Evolutionary conservation across 768 basidiomycete species (phyloP).

Genomic region (Porpolomopsis calyptriformis): DNA sequence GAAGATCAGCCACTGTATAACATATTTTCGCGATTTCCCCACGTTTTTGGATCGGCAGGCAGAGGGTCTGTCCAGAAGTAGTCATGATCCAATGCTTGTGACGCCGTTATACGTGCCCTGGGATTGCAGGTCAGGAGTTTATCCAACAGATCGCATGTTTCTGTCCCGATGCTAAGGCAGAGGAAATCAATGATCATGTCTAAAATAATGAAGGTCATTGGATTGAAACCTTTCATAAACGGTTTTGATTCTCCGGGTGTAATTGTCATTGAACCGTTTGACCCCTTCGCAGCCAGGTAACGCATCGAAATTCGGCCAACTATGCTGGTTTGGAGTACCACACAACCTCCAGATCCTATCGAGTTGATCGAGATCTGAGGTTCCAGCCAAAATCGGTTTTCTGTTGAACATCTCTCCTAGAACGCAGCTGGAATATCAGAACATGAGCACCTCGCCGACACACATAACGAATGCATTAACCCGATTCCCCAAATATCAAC

Average conservation of each 20-base stretch:
- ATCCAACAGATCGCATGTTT: conserved; percentile 76
- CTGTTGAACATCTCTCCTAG: conserved; percentile 94
- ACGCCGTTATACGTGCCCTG: conserved; percentile 69
- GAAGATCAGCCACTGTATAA: conserved; percentile 3
- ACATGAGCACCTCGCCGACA: neutral
- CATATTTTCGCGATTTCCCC: conserved; percentile 13
- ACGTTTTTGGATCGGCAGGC: conserved; percentile 79
- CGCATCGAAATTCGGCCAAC: conserved; percentile 67
- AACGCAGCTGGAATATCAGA: conserved; percentile 53
- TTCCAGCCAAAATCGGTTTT: conserved; percentile 78
- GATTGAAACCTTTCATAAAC: conserved; percentile 58
- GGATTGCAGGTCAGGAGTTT: conserved; percentile 79
- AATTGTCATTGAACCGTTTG: conserved; percentile 42
- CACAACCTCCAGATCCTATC: conserved; percentile 85
- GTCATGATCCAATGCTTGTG: conserved; percentile 79
- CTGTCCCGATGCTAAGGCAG: conserved; percentile 40
- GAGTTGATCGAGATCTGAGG: conserved; percentile 84
- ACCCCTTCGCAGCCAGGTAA: conserved; percentile 75
- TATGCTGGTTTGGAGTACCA: conserved; percentile 75
- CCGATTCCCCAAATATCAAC: conserved; percentile 99
- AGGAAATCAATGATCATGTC: conserved; percentile 1
- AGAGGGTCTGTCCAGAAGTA: conserved; percentile 92
- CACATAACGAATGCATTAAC: conserved; percentile 32
- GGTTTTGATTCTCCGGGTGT: conserved; percentile 44
- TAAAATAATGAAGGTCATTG: conserved; percentile 18